Conservation (phyloP, 1,284 basidiomycete genomes). For the Volvariella volvacea region DNA sequence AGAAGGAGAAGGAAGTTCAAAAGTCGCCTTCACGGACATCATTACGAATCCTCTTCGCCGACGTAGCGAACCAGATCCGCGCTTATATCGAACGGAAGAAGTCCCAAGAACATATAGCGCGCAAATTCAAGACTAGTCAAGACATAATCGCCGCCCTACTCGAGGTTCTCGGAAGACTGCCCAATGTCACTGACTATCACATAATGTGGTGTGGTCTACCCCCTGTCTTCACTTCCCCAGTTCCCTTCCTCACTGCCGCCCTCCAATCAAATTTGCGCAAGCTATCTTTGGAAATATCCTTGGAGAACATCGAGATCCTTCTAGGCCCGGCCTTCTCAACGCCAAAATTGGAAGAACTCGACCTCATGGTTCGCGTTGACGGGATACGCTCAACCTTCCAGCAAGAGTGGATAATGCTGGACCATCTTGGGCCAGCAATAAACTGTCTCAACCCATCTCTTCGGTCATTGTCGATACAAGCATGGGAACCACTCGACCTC, state of each 20-base stretch:
- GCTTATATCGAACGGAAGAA: slow-evolving; percentile 20
- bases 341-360: slow-evolving; percentile 30
- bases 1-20: slow-evolving; percentile 10
- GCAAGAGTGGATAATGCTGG: slow-evolving; percentile 19
- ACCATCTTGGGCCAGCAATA: slow-evolving; percentile 25
- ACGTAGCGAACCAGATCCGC: slow-evolving; percentile 17
- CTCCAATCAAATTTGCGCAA: slow-evolving; percentile 29
- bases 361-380: slow-evolving; percentile 33
- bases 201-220: slow-evolving; percentile 37
- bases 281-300: slow-evolving; percentile 32
- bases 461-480: slow-evolving; percentile 28
- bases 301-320: slow-evolving; percentile 32
- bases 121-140: slow-evolving; percentile 23
- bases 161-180: slow-evolving; percentile 31
- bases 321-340: slow-evolving; percentile 21
- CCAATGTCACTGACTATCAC: slow-evolving; percentile 35
- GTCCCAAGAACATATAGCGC: slow-evolving; percentile 17
- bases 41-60: slow-evolving; percentile 13
- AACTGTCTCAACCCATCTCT: slow-evolving; percentile 26
- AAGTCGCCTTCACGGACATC: slow-evolving; percentile 6
- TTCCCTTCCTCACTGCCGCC: slow-evolving; percentile 27
- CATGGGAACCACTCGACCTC: slow-evolving; percentile 34
- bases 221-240: slow-evolving; percentile 22
- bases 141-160: slow-evolving; percentile 31
- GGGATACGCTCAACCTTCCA: slow-evolving; percentile 15